Conservation (phyloP, 805 yeast species). For the Candida piceae region DNA sequence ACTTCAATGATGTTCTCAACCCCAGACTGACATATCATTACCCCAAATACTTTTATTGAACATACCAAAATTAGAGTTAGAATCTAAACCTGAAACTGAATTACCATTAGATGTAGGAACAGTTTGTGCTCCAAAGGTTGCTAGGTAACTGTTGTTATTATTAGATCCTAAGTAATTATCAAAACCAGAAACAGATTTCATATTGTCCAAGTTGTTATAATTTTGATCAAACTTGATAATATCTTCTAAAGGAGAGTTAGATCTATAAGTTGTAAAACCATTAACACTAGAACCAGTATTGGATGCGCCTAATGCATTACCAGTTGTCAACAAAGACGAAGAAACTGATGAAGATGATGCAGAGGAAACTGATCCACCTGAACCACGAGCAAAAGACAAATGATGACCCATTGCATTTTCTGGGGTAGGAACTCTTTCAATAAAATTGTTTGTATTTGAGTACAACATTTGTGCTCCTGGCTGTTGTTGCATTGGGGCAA, state of each 20-base stretch:
- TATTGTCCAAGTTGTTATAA: neutral
- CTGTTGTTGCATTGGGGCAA: neutral
- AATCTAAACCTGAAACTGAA: neutral
- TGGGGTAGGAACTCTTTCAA: neutral
- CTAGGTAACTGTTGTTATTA: too few species aligned
- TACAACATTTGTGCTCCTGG: neutral
- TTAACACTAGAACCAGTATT: neutral
- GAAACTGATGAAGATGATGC: too few species aligned
- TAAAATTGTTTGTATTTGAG: too few species aligned
- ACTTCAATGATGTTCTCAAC: constrained; percentile 3
- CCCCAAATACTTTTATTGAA: constrained; percentile 20
- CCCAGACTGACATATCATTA: constrained; percentile 23
- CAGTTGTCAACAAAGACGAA: neutral
- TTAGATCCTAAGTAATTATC: neutral
- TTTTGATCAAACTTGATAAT: neutral
- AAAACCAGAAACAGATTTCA: neutral
- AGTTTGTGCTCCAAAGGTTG: too few species aligned
- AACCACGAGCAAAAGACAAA: neutral
- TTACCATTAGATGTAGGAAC: too few species aligned
- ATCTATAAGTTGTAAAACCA: neutral
- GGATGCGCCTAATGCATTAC: neutral
- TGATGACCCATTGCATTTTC: neutral
- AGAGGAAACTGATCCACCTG: constrained; percentile 1
- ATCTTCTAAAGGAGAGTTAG: constrained; percentile 1
- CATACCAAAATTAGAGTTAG: constrained; percentile 3